phyloP scores from a whole-genome alignment of 768 basidiomycete genomes.

The Phanerodontia chrysosporium region DNA sequence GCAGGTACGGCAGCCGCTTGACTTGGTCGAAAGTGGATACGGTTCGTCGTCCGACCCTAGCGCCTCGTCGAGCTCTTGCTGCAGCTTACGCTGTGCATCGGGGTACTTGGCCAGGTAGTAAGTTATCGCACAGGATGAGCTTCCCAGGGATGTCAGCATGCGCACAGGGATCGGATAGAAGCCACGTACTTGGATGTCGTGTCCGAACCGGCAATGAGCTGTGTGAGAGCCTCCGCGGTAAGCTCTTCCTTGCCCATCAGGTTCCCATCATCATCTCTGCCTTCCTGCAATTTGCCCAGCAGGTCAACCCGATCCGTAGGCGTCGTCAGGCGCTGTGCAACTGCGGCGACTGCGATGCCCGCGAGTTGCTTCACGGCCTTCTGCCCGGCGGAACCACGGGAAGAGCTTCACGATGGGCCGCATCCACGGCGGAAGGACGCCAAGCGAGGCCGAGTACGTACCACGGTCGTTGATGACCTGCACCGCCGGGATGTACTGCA shows the following conservation, averaged over 20 bases:
- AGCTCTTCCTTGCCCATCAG: conserved; percentile 78
- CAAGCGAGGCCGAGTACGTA: conserved; percentile 82
- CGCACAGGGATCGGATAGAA: conserved; percentile 1
- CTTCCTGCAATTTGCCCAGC: conserved; percentile 74
- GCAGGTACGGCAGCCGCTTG: conserved; percentile 73
- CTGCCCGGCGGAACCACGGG: conserved; percentile 72
- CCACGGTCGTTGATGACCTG: conserved; percentile 85
- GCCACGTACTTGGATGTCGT: conserved; percentile 93
- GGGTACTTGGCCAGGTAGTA: conserved; percentile 77
- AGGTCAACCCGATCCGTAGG: conserved; percentile 77
- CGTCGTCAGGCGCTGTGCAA: conserved; percentile 54
- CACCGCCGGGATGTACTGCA: conserved; percentile 70
- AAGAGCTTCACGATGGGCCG: conserved; percentile 57
- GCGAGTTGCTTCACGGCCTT: conserved; percentile 69
- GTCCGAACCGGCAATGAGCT: conserved; percentile 86
- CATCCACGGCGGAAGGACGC: conserved; percentile 68
- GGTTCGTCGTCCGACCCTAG: conserved; percentile 56
- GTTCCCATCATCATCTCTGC: conserved; percentile 75
- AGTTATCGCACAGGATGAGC: conserved; percentile 86
- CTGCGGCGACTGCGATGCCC: conserved; percentile 71
- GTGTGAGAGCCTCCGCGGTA: conserved; percentile 83
- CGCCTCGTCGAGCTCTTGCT: conserved; percentile 65
- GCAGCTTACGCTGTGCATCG: conserved; percentile 61
- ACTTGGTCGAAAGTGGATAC: conserved; percentile 63
- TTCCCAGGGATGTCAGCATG: conserved; percentile 24